A percentile compares a stretch with the other conserved stretches of the same genome.
These are phyloP conservation scores for Mrakia hoshinonis DNA, from an alignment of 768 basidiomycete genomes.

Conservation along the genomic window DNA sequence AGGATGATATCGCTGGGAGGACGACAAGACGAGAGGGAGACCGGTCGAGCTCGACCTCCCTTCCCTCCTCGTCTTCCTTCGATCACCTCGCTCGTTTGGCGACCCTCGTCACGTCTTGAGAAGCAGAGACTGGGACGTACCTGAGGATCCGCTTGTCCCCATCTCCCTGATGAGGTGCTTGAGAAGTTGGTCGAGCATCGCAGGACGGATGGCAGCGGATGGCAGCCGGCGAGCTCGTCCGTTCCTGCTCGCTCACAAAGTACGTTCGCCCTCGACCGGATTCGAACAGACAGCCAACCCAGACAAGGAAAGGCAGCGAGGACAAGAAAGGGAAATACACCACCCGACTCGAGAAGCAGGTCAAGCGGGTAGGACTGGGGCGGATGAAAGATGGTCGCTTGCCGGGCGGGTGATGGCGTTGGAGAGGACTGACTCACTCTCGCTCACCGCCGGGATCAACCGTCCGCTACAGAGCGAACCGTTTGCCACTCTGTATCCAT, in stretches of 20 bases:
- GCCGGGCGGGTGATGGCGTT: too few relatives aligned
- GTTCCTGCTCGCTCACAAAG: neutral
- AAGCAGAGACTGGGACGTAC: neutral
- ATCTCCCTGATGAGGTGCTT: constrained; percentile 24
- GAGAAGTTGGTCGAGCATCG: constrained; percentile 23
- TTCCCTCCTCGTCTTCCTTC: neutral
- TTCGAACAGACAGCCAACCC: neutral
- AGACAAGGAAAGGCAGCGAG: neutral
- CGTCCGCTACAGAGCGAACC: too few relatives aligned
- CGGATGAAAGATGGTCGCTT: too few relatives aligned
- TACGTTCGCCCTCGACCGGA: neutral
- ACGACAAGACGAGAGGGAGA: neutral
- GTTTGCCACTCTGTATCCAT: too few relatives aligned
- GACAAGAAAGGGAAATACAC: neutral
- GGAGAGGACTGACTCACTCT: too few relatives aligned
- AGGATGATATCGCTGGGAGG: neutral
- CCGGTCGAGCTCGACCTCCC: neutral
- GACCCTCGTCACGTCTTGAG: neutral
- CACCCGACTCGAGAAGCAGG: too few relatives aligned
- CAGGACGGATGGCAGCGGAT: neutral
- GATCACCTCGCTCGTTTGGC: neutral
- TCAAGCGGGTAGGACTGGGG: too few relatives aligned
- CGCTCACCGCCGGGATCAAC: too few relatives aligned
- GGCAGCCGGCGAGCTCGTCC: neutral
- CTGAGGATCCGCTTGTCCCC: constrained; percentile 14